Conservation (phyloP, 1,284 basidiomycete genomes). For the Calocybe gambosa region DNA sequence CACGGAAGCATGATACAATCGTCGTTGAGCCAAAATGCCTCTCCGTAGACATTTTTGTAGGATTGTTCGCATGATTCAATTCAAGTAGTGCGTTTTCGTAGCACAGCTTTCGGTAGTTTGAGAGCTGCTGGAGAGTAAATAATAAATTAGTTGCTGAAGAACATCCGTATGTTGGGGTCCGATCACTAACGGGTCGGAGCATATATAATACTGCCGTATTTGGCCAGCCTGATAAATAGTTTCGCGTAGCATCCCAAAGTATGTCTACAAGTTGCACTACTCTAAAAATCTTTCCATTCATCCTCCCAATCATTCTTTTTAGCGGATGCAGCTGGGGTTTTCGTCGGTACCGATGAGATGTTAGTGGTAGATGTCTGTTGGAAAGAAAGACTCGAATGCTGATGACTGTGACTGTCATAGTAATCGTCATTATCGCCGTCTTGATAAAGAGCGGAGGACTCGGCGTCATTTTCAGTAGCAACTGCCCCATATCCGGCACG, state of each 20-base stretch:
- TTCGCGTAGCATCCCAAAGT: not conserved
- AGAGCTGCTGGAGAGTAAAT: not conserved
- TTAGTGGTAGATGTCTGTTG: slow-evolving; percentile 12
- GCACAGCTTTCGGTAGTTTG: not conserved
- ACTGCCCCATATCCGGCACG: slow-evolving; percentile 54
- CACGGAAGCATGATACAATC: slow-evolving; percentile 59
- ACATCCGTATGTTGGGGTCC: slow-evolving; percentile 16
- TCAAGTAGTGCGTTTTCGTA: not conserved
- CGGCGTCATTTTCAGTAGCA: slow-evolving; percentile 37
- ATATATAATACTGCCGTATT: slow-evolving; percentile 6
- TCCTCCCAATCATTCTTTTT: slow-evolving; percentile 62
- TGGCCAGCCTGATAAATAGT: too few relatives aligned
- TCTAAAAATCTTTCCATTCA: slow-evolving; percentile 75
- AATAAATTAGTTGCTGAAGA: not conserved
- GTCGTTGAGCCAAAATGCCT: slow-evolving; percentile 12
- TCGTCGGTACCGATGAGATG: slow-evolving; percentile 17
- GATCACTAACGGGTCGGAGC: slow-evolving; percentile 31
- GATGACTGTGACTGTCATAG: slow-evolving; percentile 44
- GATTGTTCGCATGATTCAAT: slow-evolving; percentile 18
- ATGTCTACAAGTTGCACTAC: not conserved
- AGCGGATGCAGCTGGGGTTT: slow-evolving; percentile 14
- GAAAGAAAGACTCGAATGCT: slow-evolving; percentile 16
- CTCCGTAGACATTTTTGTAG: slow-evolving; percentile 20
- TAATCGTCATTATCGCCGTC: slow-evolving; percentile 50
- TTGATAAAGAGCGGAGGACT: slow-evolving; percentile 52